Conservation (phyloP, 305 asterid species). For the Solanum hybrid region DNA sequence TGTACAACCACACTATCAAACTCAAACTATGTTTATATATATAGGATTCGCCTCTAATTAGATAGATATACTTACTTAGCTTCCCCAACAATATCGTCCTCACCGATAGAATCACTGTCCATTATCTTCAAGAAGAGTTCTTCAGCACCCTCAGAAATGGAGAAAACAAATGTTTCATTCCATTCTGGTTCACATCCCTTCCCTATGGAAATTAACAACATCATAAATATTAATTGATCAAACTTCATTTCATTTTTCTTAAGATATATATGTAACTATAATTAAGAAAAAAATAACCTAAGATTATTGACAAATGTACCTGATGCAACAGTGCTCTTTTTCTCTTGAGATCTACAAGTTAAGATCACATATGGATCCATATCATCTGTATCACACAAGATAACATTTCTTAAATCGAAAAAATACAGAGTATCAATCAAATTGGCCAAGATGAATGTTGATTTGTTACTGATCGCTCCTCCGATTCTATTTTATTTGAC, state of each 20-base stretch:
- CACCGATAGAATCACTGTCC: constrained; percentile 57
- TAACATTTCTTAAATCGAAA: background rate
- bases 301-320: constrained; percentile 22
- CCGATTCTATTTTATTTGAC: background rate
- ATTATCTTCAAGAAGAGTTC: constrained; percentile 56
- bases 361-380: constrained; percentile 58
- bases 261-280: background rate
- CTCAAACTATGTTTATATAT: background rate
- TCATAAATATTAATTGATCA: background rate
- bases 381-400: constrained; percentile 27
- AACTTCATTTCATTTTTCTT: background rate
- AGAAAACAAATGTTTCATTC: constrained; percentile 82
- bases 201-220: constrained; percentile 20
- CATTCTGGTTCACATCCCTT: constrained; percentile 62
- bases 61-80: constrained; percentile 43
- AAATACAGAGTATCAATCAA: background rate
- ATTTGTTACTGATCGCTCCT: background rate
- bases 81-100: constrained; percentile 73
- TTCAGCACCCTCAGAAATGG: constrained; percentile 35
- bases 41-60: background rate
- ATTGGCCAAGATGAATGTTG: background rate
- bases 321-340: constrained; percentile 62
- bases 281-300: background rate
- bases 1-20: background rate
- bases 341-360: constrained; percentile 55